These are phyloP conservation scores for Fragaria iinumae DNA, from an alignment of 306 rosid genomes.

Conservation along the genomic window DNA sequence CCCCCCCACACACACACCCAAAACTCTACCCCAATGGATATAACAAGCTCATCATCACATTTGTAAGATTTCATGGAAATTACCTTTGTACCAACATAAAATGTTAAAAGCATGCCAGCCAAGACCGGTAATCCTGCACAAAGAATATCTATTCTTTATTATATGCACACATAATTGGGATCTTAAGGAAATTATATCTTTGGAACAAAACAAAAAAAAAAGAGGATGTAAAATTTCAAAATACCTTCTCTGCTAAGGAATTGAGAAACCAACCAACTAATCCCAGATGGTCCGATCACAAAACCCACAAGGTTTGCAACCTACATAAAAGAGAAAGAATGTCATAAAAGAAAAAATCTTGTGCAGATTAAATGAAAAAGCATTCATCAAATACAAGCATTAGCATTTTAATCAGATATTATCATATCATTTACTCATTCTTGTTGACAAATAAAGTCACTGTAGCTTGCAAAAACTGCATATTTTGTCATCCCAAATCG, in stretches of 20 bases:
- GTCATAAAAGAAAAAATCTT: neutral
- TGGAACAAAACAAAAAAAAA: neutral
- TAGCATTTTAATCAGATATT: neutral
- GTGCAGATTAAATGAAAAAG: neutral
- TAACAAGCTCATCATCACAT: neutral
- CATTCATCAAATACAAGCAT: neutral
- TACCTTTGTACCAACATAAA: conserved; percentile 91
- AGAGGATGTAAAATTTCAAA: conserved; percentile 11
- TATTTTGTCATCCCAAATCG: neutral
- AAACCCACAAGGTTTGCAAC: conserved; percentile 93
- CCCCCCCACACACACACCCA: too few species aligned
- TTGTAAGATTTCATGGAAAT: neutral
- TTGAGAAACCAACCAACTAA: conserved; percentile 69
- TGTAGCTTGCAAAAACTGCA: neutral
- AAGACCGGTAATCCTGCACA: conserved; percentile 71
- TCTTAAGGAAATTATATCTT: neutral
- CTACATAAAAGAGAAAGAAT: conserved; percentile 33
- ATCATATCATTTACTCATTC: neutral
- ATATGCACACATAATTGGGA: neutral
- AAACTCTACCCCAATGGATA: neutral
- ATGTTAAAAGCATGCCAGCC: conserved; percentile 73
- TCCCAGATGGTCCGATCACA: conserved; percentile 79
- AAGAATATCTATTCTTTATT: conserved; percentile 3
- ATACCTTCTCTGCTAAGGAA: conserved; percentile 73
- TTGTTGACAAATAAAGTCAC: neutral